These are phyloP conservation scores for Sugiyamaella floridensis DNA, from an alignment of 805 yeast genomes.

Conservation along the genomic window DNA sequence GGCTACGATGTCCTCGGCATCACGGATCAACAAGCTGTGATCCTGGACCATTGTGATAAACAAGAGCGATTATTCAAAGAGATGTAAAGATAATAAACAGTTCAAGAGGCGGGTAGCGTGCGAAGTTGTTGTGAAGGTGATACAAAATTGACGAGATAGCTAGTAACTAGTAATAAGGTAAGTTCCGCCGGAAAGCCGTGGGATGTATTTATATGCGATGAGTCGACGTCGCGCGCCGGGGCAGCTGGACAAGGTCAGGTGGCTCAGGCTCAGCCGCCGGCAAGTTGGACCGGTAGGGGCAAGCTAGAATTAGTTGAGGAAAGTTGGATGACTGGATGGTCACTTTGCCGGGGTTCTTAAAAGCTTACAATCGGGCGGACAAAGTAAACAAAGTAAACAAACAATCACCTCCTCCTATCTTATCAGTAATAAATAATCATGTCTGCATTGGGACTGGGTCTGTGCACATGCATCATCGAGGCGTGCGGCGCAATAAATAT, in stretches of 20 bases:
- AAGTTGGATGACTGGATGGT: too few species aligned
- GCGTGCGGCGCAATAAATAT: background rate
- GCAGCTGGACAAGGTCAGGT: too few species aligned
- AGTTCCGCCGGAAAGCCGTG: background rate
- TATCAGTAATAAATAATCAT: background rate
- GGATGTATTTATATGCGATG: background rate
- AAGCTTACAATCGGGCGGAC: too few species aligned
- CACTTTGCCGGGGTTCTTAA: too few species aligned
- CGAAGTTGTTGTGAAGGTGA: background rate
- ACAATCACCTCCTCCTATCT: background rate
- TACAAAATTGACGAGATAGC: too few species aligned
- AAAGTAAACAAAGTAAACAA: background rate
- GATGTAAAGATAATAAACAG: background rate
- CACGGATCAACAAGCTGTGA: conserved; percentile 1
- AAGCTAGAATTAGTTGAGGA: background rate
- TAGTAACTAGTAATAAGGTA: background rate
- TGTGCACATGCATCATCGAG: background rate
- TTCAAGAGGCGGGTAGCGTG: too few species aligned
- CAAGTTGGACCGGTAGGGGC: too few species aligned
- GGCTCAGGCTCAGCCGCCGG: too few species aligned
- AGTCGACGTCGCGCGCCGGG: background rate
- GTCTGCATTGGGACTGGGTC: background rate
- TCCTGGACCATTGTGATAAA: background rate
- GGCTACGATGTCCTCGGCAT: conserved; percentile 12
- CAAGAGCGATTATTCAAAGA: background rate